Evolutionary conservation across 2,329 filamentous ascomycete species (phyloP).

Genomic region (Incumbomyces delicatus): DNA sequence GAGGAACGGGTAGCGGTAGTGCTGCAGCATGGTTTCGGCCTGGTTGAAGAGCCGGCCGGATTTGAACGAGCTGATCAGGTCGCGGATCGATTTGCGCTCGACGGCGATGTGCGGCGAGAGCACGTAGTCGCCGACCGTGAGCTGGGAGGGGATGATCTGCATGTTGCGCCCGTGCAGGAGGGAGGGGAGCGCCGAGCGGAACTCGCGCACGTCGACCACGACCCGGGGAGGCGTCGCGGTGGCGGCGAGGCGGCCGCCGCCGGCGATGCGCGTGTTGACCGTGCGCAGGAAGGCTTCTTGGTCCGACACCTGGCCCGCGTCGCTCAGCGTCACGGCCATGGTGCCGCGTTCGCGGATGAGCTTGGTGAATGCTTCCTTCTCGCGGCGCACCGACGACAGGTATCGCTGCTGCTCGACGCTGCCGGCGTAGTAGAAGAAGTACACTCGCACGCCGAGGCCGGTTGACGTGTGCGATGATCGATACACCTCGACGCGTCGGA

Average conservation of each 20-base stretch:
- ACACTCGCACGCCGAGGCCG: constrained; percentile 79
- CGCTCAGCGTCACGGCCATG: constrained; percentile 80
- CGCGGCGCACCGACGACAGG: constrained; percentile 75
- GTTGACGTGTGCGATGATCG: constrained; percentile 63
- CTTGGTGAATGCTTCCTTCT: constrained; percentile 92
- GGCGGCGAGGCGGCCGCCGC: constrained; percentile 72
- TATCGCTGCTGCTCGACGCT: constrained; percentile 95
- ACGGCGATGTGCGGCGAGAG: constrained; percentile 84
- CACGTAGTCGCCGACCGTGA: constrained; percentile 95
- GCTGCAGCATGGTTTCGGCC: constrained; percentile 84
- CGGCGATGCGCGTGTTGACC: constrained; percentile 92
- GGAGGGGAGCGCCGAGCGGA: constrained; percentile 83
- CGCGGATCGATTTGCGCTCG: constrained; percentile 85
- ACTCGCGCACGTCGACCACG: constrained; percentile 92
- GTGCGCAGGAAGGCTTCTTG: constrained; percentile 90
- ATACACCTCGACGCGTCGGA: constrained; percentile 89
- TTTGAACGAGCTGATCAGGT: constrained; percentile 83
- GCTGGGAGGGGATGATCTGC: constrained; percentile 82
- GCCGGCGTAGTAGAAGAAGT: constrained; percentile 92
- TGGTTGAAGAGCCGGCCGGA: constrained; percentile 89
- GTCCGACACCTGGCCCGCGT: constrained; percentile 64
- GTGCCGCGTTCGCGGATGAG: constrained; percentile 87
- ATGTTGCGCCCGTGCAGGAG: constrained; percentile 83
- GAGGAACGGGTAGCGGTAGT: constrained; percentile 83
- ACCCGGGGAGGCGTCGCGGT: constrained; percentile 82